Conservation (phyloP, 2,329 filamentous ascomycete species). For the Cryphonectria carpinicola region DNA sequence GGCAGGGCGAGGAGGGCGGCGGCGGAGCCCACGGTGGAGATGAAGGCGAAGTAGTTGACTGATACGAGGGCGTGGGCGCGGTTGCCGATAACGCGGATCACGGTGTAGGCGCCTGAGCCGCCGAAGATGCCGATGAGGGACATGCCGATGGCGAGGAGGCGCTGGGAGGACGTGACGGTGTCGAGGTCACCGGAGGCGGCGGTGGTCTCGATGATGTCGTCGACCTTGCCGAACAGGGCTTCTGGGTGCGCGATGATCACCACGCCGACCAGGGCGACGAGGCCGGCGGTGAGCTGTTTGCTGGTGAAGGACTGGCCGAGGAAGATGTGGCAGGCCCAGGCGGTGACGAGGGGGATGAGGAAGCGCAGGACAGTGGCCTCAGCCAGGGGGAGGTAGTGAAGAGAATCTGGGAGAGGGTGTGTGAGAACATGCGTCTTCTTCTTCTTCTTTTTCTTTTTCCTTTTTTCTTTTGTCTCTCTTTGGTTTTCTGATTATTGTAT, state of each 20-base stretch:
- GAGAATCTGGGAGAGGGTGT: constrained; percentile 41
- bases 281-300: constrained; percentile 69
- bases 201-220: constrained; percentile 25
- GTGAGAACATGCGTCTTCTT: not conserved
- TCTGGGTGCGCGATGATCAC: constrained; percentile 74
- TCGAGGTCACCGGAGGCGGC: constrained; percentile 35
- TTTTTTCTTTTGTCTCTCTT: no score
- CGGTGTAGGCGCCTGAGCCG: constrained; percentile 70
- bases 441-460: no score
- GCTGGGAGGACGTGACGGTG: constrained; percentile 58
- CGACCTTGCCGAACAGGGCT: constrained; percentile 53
- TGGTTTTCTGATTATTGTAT: no score
- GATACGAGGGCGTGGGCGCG: constrained; percentile 75
- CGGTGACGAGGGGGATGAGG: constrained; percentile 72
- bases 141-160: constrained; percentile 66
- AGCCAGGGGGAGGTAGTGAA: constrained; percentile 72
- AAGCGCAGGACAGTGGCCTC: constrained; percentile 84
- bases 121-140: constrained; percentile 73
- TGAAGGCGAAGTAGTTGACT: constrained; percentile 76
- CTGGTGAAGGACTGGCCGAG: constrained; percentile 70
- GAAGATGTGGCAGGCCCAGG: constrained; percentile 65
- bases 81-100: constrained; percentile 75
- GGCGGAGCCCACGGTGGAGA: constrained; percentile 68
- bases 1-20: constrained; percentile 58
- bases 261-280: constrained; percentile 73